These are phyloP conservation scores for Pseudopyricularia cyperi DNA, from an alignment of 2,329 filamentous ascomycete species.

Conservation along the genomic window DNA sequence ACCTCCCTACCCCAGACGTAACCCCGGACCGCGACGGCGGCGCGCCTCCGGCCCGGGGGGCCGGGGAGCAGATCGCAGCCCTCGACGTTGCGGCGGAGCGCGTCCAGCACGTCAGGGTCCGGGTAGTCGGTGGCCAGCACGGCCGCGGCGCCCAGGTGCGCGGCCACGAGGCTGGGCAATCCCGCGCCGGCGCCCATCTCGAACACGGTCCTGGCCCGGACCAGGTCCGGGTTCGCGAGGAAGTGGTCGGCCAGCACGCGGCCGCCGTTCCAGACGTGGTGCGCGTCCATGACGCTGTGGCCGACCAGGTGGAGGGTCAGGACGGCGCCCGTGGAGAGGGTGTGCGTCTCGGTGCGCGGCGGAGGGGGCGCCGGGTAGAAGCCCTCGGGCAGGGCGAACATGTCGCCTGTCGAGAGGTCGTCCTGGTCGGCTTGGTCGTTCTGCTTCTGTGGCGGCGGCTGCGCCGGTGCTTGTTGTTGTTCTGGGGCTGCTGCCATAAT, in stretches of 20 bases:
- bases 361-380: slow-evolving; percentile 69
- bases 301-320: slow-evolving; percentile 53
- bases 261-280: slow-evolving; percentile 83
- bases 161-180: slow-evolving; percentile 67
- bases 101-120: slow-evolving; percentile 69
- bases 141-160: slow-evolving; percentile 54
- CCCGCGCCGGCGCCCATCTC: slow-evolving; percentile 86
- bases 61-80: slow-evolving; percentile 31
- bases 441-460: too few species aligned
- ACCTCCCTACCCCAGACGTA: slow-evolving; percentile 73
- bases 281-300: slow-evolving; percentile 76
- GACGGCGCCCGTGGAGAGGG: slow-evolving; percentile 47
- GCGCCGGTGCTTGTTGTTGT: background rate
- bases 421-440: slow-evolving; percentile 22
- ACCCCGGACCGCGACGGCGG: slow-evolving; percentile 40
- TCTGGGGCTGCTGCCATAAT: background rate
- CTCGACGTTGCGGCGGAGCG: slow-evolving; percentile 64
- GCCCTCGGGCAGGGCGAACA: slow-evolving; percentile 72
- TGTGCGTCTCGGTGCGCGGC: slow-evolving; percentile 61
- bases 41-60: background rate
- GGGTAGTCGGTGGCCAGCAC: slow-evolving; percentile 84
- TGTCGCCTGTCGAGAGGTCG: slow-evolving; percentile 24
- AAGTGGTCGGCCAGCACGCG: slow-evolving; percentile 68
- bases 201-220: slow-evolving; percentile 59
- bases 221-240: slow-evolving; percentile 51